phyloP scores from a whole-genome alignment of 2,329 filamentous ascomycete genomes.

The Fusarium chlamydosporum region DNA sequence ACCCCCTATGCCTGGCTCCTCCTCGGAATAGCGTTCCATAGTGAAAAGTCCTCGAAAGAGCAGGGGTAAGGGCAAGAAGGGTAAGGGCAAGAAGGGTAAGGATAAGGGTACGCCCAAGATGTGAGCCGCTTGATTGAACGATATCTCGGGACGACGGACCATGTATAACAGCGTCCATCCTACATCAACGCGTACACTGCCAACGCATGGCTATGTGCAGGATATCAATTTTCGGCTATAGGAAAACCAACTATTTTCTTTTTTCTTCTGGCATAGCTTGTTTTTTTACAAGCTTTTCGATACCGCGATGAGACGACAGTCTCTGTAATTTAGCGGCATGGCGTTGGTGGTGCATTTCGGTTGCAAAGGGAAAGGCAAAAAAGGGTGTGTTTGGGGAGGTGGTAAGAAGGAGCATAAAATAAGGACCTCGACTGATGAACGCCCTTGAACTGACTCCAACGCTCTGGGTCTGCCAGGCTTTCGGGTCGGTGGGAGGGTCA shows the following conservation, averaged over 20 bases:
- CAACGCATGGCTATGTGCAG: background rate
- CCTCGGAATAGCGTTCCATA: conserved; percentile 45
- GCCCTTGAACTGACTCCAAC: background rate
- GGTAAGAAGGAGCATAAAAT: background rate
- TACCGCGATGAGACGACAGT: conserved; percentile 46
- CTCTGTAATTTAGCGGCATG: conserved; percentile 49
- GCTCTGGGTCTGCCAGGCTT: background rate
- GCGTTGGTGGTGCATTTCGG: conserved; percentile 50
- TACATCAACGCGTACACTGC: background rate
- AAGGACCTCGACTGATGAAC: background rate
- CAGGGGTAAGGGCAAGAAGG: conserved; percentile 4
- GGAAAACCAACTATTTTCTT: conserved; percentile 16
- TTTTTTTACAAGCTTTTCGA: conserved; percentile 39
- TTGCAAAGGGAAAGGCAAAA: conserved; percentile 32
- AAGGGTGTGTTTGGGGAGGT: conserved; percentile 7
- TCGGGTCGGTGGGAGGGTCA: background rate
- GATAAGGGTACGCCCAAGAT: background rate
- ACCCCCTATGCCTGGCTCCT: conserved; percentile 41
- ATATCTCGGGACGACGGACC: background rate
- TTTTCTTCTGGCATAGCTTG: conserved; percentile 37
- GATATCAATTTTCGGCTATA: background rate
- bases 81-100: background rate
- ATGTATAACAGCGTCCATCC: background rate
- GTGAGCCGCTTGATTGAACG: background rate
- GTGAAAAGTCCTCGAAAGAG: conserved; percentile 13